A percentile compares a stretch with the other conserved stretches of the same genome.
These are phyloP conservation scores for Cicer judaicum DNA, from an alignment of 306 rosid species.

Conservation along the genomic window DNA sequence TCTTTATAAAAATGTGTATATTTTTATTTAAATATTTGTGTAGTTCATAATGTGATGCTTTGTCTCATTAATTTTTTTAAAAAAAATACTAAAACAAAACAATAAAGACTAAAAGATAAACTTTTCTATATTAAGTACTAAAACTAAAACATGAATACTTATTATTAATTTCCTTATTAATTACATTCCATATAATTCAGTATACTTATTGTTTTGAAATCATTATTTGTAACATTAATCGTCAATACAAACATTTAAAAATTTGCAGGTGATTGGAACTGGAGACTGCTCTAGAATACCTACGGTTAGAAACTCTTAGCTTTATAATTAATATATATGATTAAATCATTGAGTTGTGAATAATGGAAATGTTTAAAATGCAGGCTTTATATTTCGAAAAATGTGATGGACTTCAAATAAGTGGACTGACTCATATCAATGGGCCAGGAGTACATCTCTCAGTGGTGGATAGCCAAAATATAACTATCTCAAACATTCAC, in stretches of 20 bases:
- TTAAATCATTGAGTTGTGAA: not conserved
- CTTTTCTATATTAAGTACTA: too few species aligned
- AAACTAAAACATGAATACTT: too few species aligned
- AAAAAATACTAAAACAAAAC: too few species aligned
- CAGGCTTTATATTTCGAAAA: slow-evolving; percentile 36
- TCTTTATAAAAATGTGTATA: too few species aligned
- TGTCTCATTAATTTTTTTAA: too few species aligned
- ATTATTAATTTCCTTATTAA: not conserved
- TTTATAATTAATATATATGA: not conserved
- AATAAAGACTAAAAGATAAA: too few species aligned
- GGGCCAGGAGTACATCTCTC: slow-evolving; percentile 43
- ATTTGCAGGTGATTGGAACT: slow-evolving; percentile 16
- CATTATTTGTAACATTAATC: slow-evolving; percentile 5
- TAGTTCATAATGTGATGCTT: too few species aligned
- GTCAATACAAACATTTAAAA: not conserved
- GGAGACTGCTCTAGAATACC: slow-evolving; percentile 26
- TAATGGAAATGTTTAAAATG: not conserved
- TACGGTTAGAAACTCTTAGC: slow-evolving; percentile 14
- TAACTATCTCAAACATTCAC: slow-evolving; percentile 14
- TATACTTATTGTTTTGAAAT: not conserved
- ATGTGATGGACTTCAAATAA: slow-evolving; percentile 45
- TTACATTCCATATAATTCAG: not conserved
- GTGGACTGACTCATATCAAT: slow-evolving; percentile 43
- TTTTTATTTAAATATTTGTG: too few species aligned
- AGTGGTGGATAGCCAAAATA: slow-evolving; percentile 12